Base-by-base conservation (phyloP, 2,329 filamentous ascomycete species). In the Neonectria coccinea region DNA sequence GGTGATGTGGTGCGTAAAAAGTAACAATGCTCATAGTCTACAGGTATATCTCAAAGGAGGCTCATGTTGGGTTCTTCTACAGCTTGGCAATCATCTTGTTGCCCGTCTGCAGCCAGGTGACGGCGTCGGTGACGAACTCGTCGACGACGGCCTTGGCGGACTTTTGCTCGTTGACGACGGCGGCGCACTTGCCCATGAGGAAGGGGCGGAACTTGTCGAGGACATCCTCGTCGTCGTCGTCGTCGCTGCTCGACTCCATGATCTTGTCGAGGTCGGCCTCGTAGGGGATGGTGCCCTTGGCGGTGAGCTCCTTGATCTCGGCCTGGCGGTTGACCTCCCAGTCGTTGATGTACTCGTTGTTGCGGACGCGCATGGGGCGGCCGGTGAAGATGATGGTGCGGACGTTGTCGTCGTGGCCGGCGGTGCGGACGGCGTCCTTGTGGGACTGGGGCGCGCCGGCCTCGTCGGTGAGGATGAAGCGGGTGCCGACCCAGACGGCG, bases 321-420 rank as follows among this genome's bases (percentile, higher is more conserved):
- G 88, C 83, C 71, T 87, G 85, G 73, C 96, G 92, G 85, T 98
- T 96, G 75, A 91, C 91, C 84, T 99, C 95, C 96, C 96, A 99
- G 86, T 97, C 92, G 77, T 89, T 80, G 76, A 99, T 98, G 82
- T 99, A 99, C 7, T 91, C 81, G 84, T 98, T 99, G 78, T 88
- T 96, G 79, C 94, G 91, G 64, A 99, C 96, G 72, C 96, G 93
- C 77, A 99, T 86, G 39, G 96, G 96, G 63, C 96, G 92, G 60
- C 96, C 96, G 62, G 96, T 99, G 88, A 98, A 99, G 84, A 99
- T 99, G 80, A 98, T 93, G 54, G 96, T 99, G 78, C 93, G 92
- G 79, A 98, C 84, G 77, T 97, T 99, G 82, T 99, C 96, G 81
- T 98, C 94, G 79, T 96, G 97, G 73, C 92, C 89, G 56, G 96